Conservation (phyloP, 2,329 filamentous ascomycete genomes). For the Immersiporthe knoxdaviesiana region DNA sequence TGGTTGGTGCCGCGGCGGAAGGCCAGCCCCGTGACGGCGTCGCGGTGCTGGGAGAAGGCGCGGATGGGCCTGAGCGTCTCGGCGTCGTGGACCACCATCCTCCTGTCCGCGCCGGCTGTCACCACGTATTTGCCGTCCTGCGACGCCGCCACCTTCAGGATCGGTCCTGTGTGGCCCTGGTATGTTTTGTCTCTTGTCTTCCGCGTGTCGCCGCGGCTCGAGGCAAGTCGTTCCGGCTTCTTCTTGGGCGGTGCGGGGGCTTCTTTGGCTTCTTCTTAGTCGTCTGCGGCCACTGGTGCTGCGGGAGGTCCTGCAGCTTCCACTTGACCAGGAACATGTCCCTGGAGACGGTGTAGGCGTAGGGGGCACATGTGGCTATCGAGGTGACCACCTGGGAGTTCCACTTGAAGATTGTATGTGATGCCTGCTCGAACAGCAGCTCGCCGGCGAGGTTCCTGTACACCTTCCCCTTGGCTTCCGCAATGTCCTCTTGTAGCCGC, state of each 20-base stretch:
- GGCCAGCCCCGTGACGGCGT: conserved; percentile 79
- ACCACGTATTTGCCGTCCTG: conserved; percentile 89
- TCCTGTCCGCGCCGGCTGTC: conserved; percentile 83
- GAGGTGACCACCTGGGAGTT: conserved; percentile 79
- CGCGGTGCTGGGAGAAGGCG: conserved; percentile 89
- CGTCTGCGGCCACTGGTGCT: conserved; percentile 62
- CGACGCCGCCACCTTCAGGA: conserved; percentile 83
- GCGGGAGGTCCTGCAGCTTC: conserved; percentile 72
- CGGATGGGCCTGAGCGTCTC: conserved; percentile 76
- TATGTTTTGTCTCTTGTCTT: conserved; percentile 67
- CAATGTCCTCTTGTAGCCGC: conserved; percentile 85
- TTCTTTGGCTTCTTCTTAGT: conserved; percentile 63
- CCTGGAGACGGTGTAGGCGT: conserved; percentile 86
- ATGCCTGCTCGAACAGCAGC: conserved; percentile 69
- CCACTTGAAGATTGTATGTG: conserved; percentile 74
- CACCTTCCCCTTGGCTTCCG: conserved; percentile 86
- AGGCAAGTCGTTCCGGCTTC: conserved; percentile 65
- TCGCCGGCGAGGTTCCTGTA: conserved; percentile 79
- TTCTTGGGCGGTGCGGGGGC: conserved; percentile 60
- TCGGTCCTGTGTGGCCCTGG: conserved; percentile 77
- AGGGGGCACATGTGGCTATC: conserved; percentile 77
- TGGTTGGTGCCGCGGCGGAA: conserved; percentile 90
- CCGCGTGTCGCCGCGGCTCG: conserved; percentile 63
- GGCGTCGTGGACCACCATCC: conserved; percentile 87
- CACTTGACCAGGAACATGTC: conserved; percentile 87